A percentile compares a stretch with the other conserved stretches of the same genome.
Conservation (phyloP, 2,329 filamentous ascomycete species). For the Nectriaceae sp. region DNA sequence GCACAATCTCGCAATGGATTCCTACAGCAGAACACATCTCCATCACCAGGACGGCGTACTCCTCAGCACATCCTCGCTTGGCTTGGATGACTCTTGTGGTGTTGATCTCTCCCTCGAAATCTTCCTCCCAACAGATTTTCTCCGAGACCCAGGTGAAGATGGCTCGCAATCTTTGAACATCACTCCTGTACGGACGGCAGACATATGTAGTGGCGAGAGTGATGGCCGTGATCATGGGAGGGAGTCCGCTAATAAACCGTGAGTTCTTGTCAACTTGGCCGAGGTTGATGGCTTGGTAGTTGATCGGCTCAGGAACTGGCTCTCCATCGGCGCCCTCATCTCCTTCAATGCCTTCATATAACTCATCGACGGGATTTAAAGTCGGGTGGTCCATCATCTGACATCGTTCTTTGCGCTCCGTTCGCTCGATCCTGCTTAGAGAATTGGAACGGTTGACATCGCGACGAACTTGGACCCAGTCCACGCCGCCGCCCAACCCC, state of each 20-base stretch:
- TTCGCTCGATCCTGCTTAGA: conserved; percentile 81
- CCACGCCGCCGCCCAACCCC: conserved; percentile 64
- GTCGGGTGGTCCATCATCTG: conserved; percentile 93
- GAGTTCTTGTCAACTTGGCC: conserved; percentile 93
- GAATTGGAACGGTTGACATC: conserved; percentile 97
- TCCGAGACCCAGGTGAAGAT: conserved; percentile 99
- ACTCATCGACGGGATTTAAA: conserved; percentile 84
- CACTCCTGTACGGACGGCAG: conserved; percentile 90
- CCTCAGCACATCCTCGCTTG: conserved; percentile 82
- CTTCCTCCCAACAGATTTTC: conserved; percentile 92
- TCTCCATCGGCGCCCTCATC: conserved; percentile 86
- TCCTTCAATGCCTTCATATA: conserved; percentile 82
- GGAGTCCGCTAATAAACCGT: conserved; percentile 82
- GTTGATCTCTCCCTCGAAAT: conserved; percentile 83
- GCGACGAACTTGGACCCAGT: conserved; percentile 97
- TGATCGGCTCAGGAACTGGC: conserved; percentile 77
- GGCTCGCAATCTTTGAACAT: conserved; percentile 87
- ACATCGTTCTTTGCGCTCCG: conserved; percentile 84
- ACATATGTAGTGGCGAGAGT: conserved; percentile 88
- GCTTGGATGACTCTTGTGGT: conserved; percentile 81
- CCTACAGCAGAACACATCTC: conserved; percentile 95
- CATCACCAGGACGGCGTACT: conserved; percentile 83
- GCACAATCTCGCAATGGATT: conserved; percentile 82
- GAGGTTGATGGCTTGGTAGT: conserved; percentile 80
- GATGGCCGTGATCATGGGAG: conserved; percentile 77